Evolutionary conservation across 768 basidiomycete species (phyloP).

Genomic region (Psilocybe cubensis): DNA sequence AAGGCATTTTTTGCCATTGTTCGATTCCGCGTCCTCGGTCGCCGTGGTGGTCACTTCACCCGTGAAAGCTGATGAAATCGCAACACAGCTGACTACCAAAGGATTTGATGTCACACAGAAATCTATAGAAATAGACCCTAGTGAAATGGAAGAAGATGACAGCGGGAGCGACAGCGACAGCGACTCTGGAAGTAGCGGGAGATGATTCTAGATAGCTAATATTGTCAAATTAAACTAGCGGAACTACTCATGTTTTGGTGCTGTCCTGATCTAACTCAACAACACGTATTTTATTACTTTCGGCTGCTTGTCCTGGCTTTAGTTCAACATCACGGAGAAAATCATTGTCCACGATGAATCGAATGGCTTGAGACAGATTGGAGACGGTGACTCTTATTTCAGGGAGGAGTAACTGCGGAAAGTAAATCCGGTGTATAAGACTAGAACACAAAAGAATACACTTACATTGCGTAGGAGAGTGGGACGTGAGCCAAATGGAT

Average conservation of each 20-base stretch:
- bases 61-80: constrained; percentile 75
- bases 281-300: constrained; percentile 65
- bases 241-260: constrained; percentile 1
- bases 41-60: constrained; percentile 85
- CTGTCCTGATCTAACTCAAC: constrained; percentile 26
- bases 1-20: constrained; percentile 84
- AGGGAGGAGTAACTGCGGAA: constrained; percentile 71
- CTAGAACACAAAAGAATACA: background rate
- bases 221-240: background rate
- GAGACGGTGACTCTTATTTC: constrained; percentile 90
- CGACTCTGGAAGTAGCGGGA: constrained; percentile 17
- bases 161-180: constrained; percentile 31
- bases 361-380: constrained; percentile 90
- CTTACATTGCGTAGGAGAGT: constrained; percentile 81
- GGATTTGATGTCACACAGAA: constrained; percentile 84
- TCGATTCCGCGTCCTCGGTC: constrained; percentile 74
- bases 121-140: constrained; percentile 62
- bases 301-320: constrained; percentile 70
- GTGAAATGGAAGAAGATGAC: constrained; percentile 49
- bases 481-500: constrained; percentile 70
- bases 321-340: constrained; percentile 83
- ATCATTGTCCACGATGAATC: constrained; percentile 88
- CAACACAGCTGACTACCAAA: constrained; percentile 57
- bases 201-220: constrained; percentile 7
- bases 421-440: constrained; percentile 9